Evolutionary conservation across 352 stramenopile genomes (phyloP).

Genomic region (Phytophthora pistaciae): DNA sequence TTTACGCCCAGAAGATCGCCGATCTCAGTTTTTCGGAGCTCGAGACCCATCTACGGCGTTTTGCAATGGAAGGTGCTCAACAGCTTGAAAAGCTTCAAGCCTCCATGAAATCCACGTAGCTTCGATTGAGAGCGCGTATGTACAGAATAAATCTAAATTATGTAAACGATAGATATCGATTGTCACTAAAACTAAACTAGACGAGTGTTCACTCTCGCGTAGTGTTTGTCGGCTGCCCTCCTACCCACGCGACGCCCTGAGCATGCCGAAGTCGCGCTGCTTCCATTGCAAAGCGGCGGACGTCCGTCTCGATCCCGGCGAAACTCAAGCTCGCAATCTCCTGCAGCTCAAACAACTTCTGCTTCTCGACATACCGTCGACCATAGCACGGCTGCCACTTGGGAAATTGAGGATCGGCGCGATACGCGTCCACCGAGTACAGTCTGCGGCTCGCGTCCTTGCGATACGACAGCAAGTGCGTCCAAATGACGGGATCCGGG

Average conservation of each 20-base stretch:
- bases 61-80: conserved; percentile 44
- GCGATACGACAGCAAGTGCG: conserved; percentile 69
- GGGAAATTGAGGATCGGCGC: conserved; percentile 43
- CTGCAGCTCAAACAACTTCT: conserved; percentile 23
- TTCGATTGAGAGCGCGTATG: conserved; percentile 14
- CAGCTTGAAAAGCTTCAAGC: conserved; percentile 11
- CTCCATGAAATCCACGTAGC: neutral
- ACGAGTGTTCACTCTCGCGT: conserved; percentile 9
- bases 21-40: conserved; percentile 39
- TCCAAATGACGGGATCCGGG: conserved; percentile 64
- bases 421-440: conserved; percentile 65
- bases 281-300: conserved; percentile 34
- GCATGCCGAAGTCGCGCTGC: conserved; percentile 19
- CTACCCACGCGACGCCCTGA: conserved; percentile 15
- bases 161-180: conserved; percentile 16
- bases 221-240: conserved; percentile 6
- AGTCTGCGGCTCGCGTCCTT: conserved; percentile 38
- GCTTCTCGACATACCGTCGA: conserved; percentile 23
- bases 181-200: neutral
- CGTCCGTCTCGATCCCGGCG: conserved; percentile 21
- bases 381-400: conserved; percentile 69
- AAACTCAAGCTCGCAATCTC: conserved; percentile 28
- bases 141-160: conserved; percentile 23
- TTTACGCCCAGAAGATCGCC: conserved; percentile 37
- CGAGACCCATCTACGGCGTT: conserved; percentile 38